Percentiles rank a stretch among this genome's conserved stretches.
phyloP scores from a whole-genome alignment of 2,329 filamentous ascomycete genomes.

The Nigrospora oryzae region DNA sequence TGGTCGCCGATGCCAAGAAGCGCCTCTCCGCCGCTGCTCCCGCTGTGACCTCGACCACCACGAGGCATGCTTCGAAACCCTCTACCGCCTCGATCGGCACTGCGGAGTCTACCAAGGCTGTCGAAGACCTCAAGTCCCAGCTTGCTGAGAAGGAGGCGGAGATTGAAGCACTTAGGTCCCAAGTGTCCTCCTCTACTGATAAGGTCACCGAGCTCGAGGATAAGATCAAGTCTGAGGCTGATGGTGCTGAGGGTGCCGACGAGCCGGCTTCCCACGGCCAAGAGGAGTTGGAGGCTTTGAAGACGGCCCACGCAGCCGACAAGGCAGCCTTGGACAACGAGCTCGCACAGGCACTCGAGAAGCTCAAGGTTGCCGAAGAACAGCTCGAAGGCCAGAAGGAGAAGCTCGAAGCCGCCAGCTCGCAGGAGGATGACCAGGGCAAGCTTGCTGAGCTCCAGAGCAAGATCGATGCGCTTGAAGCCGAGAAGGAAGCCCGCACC shows the following conservation, averaged over 20 bases:
- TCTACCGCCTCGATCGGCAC: conserved; percentile 26
- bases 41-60: conserved; percentile 24
- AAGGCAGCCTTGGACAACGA: conserved; percentile 37
- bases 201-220: conserved; percentile 47
- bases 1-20: conserved; percentile 45
- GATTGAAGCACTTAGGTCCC: conserved; percentile 46
- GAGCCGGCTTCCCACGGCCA: conserved; percentile 33
- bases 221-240: conserved; percentile 34
- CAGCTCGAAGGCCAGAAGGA: conserved; percentile 41
- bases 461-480: conserved; percentile 37
- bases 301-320: conserved; percentile 39
- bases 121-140: conserved; percentile 53
- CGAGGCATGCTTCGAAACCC: conserved; percentile 32
- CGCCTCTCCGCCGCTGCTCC: conserved; percentile 38
- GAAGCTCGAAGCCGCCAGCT: conserved; percentile 38
- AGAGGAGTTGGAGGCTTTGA: conserved; percentile 35
- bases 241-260: conserved; percentile 26
- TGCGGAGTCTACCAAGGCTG: conserved; percentile 40
- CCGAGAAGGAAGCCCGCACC: conserved; percentile 28
- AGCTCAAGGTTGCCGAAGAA: conserved; percentile 40
- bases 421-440: conserved; percentile 38
- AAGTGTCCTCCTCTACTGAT: conserved; percentile 46
- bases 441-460: conserved; percentile 41
- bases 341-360: conserved; percentile 38
- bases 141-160: conserved; percentile 49